These are phyloP conservation scores for Cercophora samala DNA, from an alignment of 495 filamentous ascomycete species.

Conservation along the genomic window DNA sequence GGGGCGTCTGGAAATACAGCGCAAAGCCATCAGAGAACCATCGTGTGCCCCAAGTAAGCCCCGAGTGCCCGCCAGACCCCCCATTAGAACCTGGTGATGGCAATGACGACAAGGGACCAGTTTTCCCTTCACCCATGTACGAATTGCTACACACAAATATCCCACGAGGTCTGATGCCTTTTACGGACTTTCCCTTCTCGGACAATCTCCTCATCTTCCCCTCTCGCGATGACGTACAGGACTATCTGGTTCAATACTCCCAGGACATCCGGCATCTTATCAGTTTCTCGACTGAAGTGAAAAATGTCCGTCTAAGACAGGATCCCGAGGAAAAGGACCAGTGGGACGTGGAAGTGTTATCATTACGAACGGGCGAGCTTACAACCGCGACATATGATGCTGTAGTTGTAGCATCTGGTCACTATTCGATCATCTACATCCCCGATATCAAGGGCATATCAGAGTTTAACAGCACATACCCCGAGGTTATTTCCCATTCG, in stretches of 20 bases:
- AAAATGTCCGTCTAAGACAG: conserved; percentile 32
- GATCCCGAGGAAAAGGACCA: conserved; percentile 32
- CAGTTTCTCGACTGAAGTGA: conserved; percentile 43
- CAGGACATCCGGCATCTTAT: conserved; percentile 53
- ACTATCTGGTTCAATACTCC: conserved; percentile 74
- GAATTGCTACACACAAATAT: conserved; percentile 82
- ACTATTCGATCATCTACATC: conserved; percentile 70
- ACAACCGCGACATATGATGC: conserved; percentile 64
- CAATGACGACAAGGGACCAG: conserved; percentile 34
- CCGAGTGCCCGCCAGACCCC: conserved; percentile 40
- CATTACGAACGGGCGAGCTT: conserved; percentile 40
- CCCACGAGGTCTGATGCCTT: conserved; percentile 76
- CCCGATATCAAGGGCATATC: conserved; percentile 49
- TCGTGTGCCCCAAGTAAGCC: conserved; percentile 42
- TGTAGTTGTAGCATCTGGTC: conserved; percentile 78
- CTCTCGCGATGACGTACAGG: conserved; percentile 58
- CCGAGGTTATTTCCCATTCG: conserved; percentile 69
- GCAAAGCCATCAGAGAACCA: conserved; percentile 30
- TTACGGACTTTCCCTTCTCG: conserved; percentile 66
- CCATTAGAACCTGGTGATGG: conserved; percentile 30
- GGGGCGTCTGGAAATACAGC: conserved; percentile 82
- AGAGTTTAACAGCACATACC: conserved; percentile 56
- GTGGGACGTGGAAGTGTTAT: conserved; percentile 52
- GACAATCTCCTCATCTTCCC: conserved; percentile 67
- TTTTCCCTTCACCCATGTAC: conserved; percentile 72